These are phyloP conservation scores for Prototheca cutis DNA, from an alignment of 163 green algal species.

Conservation along the genomic window DNA sequence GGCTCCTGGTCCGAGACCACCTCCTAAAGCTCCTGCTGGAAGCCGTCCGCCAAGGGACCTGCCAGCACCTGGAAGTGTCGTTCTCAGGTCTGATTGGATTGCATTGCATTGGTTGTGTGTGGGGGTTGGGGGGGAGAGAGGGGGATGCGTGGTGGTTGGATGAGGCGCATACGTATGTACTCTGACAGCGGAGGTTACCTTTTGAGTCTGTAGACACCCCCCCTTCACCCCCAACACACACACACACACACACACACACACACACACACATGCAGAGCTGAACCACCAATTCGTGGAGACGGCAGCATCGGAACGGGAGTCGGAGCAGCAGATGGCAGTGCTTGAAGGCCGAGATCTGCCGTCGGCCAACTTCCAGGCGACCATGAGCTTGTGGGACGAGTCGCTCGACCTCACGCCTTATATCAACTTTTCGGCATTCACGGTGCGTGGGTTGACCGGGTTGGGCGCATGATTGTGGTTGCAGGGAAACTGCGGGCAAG, in stretches of 20 bases:
- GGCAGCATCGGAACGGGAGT: slow-evolving; percentile 16
- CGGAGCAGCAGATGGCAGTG: slow-evolving; percentile 53
- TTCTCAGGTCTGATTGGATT: neutral
- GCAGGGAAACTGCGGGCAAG: neutral
- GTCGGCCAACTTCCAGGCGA: slow-evolving; percentile 13
- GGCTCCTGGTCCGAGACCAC: slow-evolving; percentile 64
- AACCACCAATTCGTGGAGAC: slow-evolving; percentile 34
- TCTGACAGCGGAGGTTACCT: too few relatives aligned
- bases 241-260: too few relatives aligned
- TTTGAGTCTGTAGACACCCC: too few relatives aligned
- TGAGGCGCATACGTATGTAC: too few relatives aligned
- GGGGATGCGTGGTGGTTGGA: too few relatives aligned
- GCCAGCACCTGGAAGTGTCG: slow-evolving; percentile 24
- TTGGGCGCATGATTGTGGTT: neutral
- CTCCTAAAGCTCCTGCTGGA: slow-evolving; percentile 70
- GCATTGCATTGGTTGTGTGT: neutral
- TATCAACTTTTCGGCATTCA: slow-evolving; percentile 62
- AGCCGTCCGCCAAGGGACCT: slow-evolving; percentile 28
- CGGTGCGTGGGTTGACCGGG: slow-evolving; percentile 16
- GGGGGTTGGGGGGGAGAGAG: neutral
- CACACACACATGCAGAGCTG: slow-evolving; percentile 35
- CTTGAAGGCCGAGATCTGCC: slow-evolving; percentile 29
- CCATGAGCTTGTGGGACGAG: slow-evolving; percentile 28
- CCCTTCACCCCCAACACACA: too few relatives aligned
- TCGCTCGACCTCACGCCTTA: slow-evolving; percentile 72